phyloP scores from a whole-genome alignment of 73 alveolate species.

The Uronychia setigera region DNA sequence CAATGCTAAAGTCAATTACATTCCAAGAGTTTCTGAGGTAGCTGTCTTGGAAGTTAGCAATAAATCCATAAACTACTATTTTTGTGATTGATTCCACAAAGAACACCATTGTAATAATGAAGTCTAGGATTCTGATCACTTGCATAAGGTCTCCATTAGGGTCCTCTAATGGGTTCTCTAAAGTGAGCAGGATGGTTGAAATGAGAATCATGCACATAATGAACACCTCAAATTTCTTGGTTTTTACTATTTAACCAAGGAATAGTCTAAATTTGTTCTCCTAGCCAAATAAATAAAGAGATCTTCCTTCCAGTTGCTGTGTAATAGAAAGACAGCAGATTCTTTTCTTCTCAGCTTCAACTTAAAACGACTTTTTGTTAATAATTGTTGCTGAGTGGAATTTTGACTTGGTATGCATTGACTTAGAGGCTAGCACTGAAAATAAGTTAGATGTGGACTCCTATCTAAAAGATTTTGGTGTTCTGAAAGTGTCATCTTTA shows the following conservation, averaged over 20 bases:
- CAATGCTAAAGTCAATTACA: slow-evolving; percentile 9
- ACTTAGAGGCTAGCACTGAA: neutral
- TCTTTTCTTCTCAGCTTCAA: too few species aligned
- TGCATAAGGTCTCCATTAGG: slow-evolving; percentile 12
- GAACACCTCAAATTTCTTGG: slow-evolving; percentile 25
- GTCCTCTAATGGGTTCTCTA: slow-evolving; percentile 48
- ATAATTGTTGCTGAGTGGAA: neutral
- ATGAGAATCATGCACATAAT: slow-evolving; percentile 12
- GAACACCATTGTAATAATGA: slow-evolving; percentile 15
- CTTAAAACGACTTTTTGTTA: too few species aligned
- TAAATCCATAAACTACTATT: neutral
- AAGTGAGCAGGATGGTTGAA: slow-evolving; percentile 23
- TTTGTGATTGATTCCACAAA: slow-evolving; percentile 15
- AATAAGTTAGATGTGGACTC: neutral
- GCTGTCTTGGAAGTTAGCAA: slow-evolving; percentile 21
- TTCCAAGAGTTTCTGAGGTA: slow-evolving; percentile 24
- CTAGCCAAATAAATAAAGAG: slow-evolving; percentile 5
- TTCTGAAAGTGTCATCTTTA: neutral
- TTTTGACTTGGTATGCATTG: neutral
- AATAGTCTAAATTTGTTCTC: slow-evolving; percentile 15
- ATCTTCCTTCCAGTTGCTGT: neutral
- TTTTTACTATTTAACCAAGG: neutral
- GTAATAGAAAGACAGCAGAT: neutral
- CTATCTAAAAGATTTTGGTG: neutral
- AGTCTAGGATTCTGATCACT: slow-evolving; percentile 2